Base-by-base conservation (phyloP, 495 filamentous ascomycete species). In the Penicillium lividum region DNA sequence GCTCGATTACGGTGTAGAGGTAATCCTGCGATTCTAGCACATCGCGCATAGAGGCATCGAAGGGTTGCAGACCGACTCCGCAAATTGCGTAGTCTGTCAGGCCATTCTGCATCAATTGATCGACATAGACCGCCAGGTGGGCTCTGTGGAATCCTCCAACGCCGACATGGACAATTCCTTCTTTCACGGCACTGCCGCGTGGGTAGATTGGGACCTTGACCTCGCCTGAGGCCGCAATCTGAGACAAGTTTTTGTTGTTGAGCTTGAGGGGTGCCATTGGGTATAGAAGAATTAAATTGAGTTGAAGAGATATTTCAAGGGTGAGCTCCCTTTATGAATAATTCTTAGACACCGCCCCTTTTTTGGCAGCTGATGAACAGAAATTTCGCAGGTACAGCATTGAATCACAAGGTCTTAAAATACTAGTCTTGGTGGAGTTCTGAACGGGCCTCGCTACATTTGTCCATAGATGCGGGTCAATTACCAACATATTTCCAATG, bases 61-160 rank as follows among this genome's bases (percentile, higher is more conserved):
- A 78, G 44, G 77, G 77, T 58, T 76, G 73, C 61, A 80, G 61
- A 25, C 77, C 77, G 27, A 80, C 77, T 44, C 77, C 77, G 61
- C 73, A 76, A 30, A 80, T 80, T 0, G 77, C 77, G 31, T 70
- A 80, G 58, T 80, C 71, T 18, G 38, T 70, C 30, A 73, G 62
- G 5, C 70, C 73, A 51, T 79, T 71, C 62, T 78, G 68, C 77
- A 79, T 79, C 60, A 80, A 65, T 30, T 72, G 63, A 68, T 80
- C 65, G 52, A 80, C 65, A 53, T 80, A 80, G 56, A 79, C 73
- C 25, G 77, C 77, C 65, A 80, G 67, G 38, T 80, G 77, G 49
- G 77, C 75, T 18, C 77, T 61, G 70, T 80, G 77, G 73, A 80
- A 80, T 62, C 77, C 77, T 29, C 77, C 77, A 0, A 80, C 76